Evolutionary conservation across 768 basidiomycete genomes (phyloP).

Genomic region (Hortiboletus campestris): DNA sequence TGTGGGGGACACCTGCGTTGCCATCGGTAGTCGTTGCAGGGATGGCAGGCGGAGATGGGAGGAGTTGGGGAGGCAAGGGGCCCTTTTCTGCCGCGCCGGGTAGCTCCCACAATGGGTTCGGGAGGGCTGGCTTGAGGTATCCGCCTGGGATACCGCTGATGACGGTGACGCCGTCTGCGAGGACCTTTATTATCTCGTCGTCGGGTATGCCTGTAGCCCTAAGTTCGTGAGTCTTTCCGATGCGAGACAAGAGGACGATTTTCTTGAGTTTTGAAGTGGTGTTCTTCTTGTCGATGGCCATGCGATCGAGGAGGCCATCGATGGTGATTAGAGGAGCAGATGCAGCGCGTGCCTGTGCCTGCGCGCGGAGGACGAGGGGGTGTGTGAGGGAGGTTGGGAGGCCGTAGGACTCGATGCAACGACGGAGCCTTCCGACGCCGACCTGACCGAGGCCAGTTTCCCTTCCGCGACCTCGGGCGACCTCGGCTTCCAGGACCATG

Average conservation of each 20-base stretch:
- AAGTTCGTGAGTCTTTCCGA: slow-evolving; percentile 89
- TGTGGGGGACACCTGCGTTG: slow-evolving; percentile 19
- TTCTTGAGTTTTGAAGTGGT: slow-evolving; percentile 73
- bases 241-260: slow-evolving; percentile 85
- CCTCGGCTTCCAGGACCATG: slow-evolving; percentile 95
- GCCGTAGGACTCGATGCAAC: slow-evolving; percentile 88
- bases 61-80: slow-evolving; percentile 21
- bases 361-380: slow-evolving; percentile 54
- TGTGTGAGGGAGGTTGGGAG: slow-evolving; percentile 83
- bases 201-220: slow-evolving; percentile 87
- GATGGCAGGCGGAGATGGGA: slow-evolving; percentile 2
- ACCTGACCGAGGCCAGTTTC: slow-evolving; percentile 75
- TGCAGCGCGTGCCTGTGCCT: slow-evolving; percentile 19
- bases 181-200: slow-evolving; percentile 73
- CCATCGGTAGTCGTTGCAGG: not conserved
- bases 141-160: slow-evolving; percentile 57
- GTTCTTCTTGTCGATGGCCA: slow-evolving; percentile 98
- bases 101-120: slow-evolving; percentile 37
- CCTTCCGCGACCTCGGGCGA: slow-evolving; percentile 78
- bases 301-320: slow-evolving; percentile 83
- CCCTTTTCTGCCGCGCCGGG: slow-evolving; percentile 15
- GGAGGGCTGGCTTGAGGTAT: slow-evolving; percentile 40
- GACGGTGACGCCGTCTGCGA: slow-evolving; percentile 79
- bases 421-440: slow-evolving; percentile 83
- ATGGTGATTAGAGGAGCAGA: slow-evolving; percentile 45